Conservation (phyloP, 2,329 filamentous ascomycete species). For the Westerdykella aurantiaca region DNA sequence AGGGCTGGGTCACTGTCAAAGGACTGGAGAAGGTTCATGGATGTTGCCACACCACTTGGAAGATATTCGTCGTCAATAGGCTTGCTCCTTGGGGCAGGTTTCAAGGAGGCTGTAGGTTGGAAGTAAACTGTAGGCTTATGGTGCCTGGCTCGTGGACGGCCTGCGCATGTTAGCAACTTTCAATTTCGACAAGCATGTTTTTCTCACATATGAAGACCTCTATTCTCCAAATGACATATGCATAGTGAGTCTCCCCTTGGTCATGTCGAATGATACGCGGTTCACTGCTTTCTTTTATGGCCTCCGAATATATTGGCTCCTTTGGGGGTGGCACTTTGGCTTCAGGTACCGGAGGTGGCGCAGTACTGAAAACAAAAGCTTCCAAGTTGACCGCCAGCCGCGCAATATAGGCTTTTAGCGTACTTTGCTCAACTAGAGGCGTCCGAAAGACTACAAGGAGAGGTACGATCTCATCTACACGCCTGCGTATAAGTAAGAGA, state of each 20-base stretch:
- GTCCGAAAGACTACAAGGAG: slow-evolving; percentile 64
- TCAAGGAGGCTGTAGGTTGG: slow-evolving; percentile 50
- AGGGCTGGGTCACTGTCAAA: slow-evolving; percentile 62
- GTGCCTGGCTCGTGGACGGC: slow-evolving; percentile 53
- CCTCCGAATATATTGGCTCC: slow-evolving; percentile 55
- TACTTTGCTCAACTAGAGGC: slow-evolving; percentile 53
- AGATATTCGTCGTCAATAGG: slow-evolving; percentile 57
- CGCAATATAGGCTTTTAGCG: slow-evolving; percentile 54
- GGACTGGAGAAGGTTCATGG: slow-evolving; percentile 71
- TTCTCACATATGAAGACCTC: slow-evolving; percentile 33
- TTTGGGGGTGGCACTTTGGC: slow-evolving; percentile 32
- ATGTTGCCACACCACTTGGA: slow-evolving; percentile 61
- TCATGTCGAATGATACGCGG: slow-evolving; percentile 28
- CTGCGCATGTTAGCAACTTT: slow-evolving; percentile 17
- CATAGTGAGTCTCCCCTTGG: slow-evolving; percentile 17
- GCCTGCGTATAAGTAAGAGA: slow-evolving; percentile 49
- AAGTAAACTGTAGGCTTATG: slow-evolving; percentile 64
- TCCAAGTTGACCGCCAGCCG: slow-evolving; percentile 63
- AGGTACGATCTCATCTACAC: slow-evolving; percentile 65
- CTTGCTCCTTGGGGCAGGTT: slow-evolving; percentile 44
- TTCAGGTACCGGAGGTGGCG: slow-evolving; percentile 41
- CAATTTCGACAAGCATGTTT: too few species aligned
- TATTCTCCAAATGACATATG: slow-evolving; percentile 38
- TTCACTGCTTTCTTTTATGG: slow-evolving; percentile 28
- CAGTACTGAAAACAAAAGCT: slow-evolving; percentile 53